Conservation (phyloP, 2,329 filamentous ascomycete species). For the Xylaria sp. region DNA sequence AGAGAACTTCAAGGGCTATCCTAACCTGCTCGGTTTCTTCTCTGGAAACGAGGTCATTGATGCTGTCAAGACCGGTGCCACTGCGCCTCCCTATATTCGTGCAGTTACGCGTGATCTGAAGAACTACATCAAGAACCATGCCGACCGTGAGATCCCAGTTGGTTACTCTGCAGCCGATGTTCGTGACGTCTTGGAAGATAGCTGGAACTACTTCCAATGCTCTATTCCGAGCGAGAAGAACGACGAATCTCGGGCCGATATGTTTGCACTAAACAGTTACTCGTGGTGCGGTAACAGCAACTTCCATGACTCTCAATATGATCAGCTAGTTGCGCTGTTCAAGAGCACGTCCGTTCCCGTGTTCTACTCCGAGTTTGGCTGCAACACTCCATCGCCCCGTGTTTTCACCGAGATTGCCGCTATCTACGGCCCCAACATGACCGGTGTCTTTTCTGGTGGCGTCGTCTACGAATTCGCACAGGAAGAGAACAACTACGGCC, state of each 20-base stretch:
- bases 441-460: slow-evolving; percentile 74
- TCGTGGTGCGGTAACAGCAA: slow-evolving; percentile 76
- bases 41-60: slow-evolving; percentile 84
- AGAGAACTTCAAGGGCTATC: slow-evolving; percentile 74
- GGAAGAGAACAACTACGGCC: slow-evolving; percentile 73
- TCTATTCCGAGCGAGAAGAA: slow-evolving; percentile 62
- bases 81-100: slow-evolving; percentile 76
- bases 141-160: slow-evolving; percentile 75
- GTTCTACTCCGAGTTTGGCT: slow-evolving; percentile 86
- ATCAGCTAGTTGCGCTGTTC: slow-evolving; percentile 73
- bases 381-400: slow-evolving; percentile 77
- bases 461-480: slow-evolving; percentile 85
- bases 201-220: slow-evolving; percentile 81
- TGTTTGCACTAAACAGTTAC: slow-evolving; percentile 83
- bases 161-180: slow-evolving; percentile 87
- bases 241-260: slow-evolving; percentile 73
- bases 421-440: slow-evolving; percentile 79
- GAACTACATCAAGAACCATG: slow-evolving; percentile 79
- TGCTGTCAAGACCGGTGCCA: slow-evolving; percentile 67
- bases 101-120: slow-evolving; percentile 83
- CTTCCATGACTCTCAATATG: slow-evolving; percentile 71
- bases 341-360: slow-evolving; percentile 73
- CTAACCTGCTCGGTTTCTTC: slow-evolving; percentile 78
- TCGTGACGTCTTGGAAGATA: slow-evolving; percentile 76
- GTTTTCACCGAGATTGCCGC: slow-evolving; percentile 79